Evolutionary conservation across 805 yeast genomes (phyloP), one percentile per base, ranked within the genome.

Genomic region (Sugiyamaella valdiviana): DNA sequence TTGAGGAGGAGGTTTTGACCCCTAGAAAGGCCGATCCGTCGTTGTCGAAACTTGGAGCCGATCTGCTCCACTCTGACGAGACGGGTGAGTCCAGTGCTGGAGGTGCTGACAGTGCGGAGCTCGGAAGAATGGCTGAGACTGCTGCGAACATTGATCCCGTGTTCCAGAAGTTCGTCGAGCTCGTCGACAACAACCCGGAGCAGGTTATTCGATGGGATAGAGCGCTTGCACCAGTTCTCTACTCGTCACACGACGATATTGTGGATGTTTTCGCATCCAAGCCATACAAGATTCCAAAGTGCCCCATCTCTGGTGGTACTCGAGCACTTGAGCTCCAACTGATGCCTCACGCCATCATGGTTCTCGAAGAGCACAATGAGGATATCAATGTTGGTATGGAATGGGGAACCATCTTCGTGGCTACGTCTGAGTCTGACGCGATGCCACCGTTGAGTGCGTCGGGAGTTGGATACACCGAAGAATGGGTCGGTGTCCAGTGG

Each of bases 331-430:
- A 93, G 65, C 68, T 91, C 50, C 99, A 93, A 63, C 65, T 93
- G 47, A 91, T 91, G 97, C 99, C 99, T 2, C 87, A 87, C 63
- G 79, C 89, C 46, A 91, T 93, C 46, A 72, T 86, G 44, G 91
- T 87, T 59, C 72, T 93, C 40, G 97, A 91, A 62, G 72, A 71
- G 39, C 65, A 68, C 23, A 60, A 64, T 14, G 69, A 63, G 44
- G 68, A 57, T 60, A 64, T 49, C 58, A 69, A 85, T 2, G 79
- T 79, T 32, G 97, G 98, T 10, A 91, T 91, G 95, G 95, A 91
- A 53, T 93, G 99, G 99, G 98, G 97, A 1, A 85, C 98, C 0
- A 85, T 93, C 24, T 69, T 87, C 21, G 85, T 91, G 1, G 86
- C 96, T 0, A 89, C 86, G 56, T 65, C 67, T 6, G 82, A 79